These are phyloP conservation scores for Claviceps sp. DNA, from an alignment of 2,329 filamentous ascomycete genomes.

Conservation along the genomic window DNA sequence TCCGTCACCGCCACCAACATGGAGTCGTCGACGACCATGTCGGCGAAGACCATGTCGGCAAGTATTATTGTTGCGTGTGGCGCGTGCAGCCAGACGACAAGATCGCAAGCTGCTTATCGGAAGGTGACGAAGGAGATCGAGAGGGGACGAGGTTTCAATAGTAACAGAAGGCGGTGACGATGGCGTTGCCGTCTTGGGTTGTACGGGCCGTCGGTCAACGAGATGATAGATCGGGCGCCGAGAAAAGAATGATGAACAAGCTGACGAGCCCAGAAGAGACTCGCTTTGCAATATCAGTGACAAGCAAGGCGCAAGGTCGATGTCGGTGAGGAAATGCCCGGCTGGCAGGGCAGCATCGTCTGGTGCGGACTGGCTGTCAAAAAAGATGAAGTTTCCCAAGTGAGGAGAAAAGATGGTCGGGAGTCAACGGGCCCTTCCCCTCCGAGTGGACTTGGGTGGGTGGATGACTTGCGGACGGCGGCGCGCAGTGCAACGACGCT, in stretches of 20 bases:
- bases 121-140: neutral
- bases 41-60: slow-evolving; percentile 25
- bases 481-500: neutral
- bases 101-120: neutral
- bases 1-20: slow-evolving; percentile 39
- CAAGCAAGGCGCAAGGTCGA: neutral
- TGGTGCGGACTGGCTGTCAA: neutral
- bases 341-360: slow-evolving; percentile 4
- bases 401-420: neutral
- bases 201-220: neutral
- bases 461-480: neutral
- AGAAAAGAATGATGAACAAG: neutral
- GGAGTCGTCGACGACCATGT: slow-evolving; percentile 37
- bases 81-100: neutral
- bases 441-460: slow-evolving; percentile 1
- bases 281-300: neutral
- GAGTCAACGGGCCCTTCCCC: neutral
- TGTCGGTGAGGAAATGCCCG: neutral
- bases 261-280: neutral
- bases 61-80: slow-evolving; percentile 3
- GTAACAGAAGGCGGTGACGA: neutral
- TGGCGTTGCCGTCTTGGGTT: slow-evolving; percentile 1
- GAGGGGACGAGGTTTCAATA: neutral
- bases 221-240: neutral
- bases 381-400: neutral